phyloP scores from a whole-genome alignment of 345 rosid genomes.

The Brassica incana region DNA sequence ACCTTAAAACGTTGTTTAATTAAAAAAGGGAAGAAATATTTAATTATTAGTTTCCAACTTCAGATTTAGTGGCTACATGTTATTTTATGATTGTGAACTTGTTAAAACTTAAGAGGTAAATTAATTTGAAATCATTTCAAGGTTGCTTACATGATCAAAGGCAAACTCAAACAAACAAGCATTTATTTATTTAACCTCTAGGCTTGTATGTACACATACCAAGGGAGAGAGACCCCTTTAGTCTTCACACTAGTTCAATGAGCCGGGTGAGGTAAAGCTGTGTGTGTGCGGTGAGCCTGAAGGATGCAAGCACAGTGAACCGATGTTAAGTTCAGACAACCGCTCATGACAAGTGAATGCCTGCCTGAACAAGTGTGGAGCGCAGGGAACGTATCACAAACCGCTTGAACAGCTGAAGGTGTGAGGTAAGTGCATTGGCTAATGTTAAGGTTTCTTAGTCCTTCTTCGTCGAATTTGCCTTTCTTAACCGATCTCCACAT shows the following conservation, averaged over 20 bases:
- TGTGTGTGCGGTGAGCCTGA: conserved; percentile 61
- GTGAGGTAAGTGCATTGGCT: conserved; percentile 98
- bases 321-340: conserved; percentile 76
- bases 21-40: too few species aligned
- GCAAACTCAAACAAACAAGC: conserved; percentile 9
- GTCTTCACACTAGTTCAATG: conserved; percentile 22
- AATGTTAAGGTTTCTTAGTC: conserved; percentile 81
- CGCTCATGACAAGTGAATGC: conserved; percentile 96
- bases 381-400: conserved; percentile 90
- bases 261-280: conserved; percentile 29
- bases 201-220: conserved; percentile 19
- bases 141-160: conserved; percentile 17
- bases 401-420: conserved; percentile 89
- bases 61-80: too few species aligned
- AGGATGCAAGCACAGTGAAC: conserved; percentile 90
- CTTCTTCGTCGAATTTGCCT: conserved; percentile 56
- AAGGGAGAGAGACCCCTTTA: conserved; percentile 8
- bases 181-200: conserved; percentile 12
- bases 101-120: neutral
- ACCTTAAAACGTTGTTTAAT: too few species aligned
- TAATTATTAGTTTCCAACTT: too few species aligned
- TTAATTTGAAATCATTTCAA: conserved; percentile 7
- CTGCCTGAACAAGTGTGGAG: conserved; percentile 93
- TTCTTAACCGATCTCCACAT: conserved; percentile 56
- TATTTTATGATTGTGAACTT: neutral